Conservation (phyloP, 2,329 filamentous ascomycete genomes). For the Camillea tinctor region DNA sequence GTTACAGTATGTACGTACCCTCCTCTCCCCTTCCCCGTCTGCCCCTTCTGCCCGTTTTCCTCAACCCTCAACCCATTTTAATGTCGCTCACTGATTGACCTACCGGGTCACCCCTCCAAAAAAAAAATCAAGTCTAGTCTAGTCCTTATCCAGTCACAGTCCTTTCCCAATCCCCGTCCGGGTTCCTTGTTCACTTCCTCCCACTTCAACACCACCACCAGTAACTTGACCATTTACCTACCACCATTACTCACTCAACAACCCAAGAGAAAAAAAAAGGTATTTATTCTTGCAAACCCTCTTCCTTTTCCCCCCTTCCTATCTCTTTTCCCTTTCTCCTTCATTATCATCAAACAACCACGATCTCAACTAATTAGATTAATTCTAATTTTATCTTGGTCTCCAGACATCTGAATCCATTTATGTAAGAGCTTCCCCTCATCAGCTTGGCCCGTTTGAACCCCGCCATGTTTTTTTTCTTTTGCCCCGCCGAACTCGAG, state of each 20-base stretch:
- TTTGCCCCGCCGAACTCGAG: conserved; percentile 17
- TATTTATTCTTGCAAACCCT: neutral
- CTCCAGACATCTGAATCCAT: conserved; percentile 6
- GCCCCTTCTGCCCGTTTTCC: too few relatives aligned
- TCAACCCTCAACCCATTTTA: conserved; percentile 2
- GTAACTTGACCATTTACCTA: too few relatives aligned
- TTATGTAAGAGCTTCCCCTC: conserved; percentile 17
- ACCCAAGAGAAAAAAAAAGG: neutral
- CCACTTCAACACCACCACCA: neutral
- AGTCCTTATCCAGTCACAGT: too few relatives aligned
- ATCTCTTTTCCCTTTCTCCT: neutral
- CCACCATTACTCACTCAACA: neutral
- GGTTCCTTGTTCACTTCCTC: neutral
- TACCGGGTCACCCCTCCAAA: too few relatives aligned
- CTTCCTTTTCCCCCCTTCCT: neutral
- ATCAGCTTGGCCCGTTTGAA: conserved; percentile 5
- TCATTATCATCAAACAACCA: neutral
- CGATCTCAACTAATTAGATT: neutral
- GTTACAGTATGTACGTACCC: too few relatives aligned
- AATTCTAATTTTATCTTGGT: neutral
- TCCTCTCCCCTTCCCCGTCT: too few relatives aligned
- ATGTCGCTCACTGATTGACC: neutral
- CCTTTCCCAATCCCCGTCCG: too few relatives aligned
- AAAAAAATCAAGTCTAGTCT: too few relatives aligned
- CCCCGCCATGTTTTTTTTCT: conserved; percentile 14